Conservation (phyloP, 2,329 filamentous ascomycete species). For the Xylogone sp. region DNA sequence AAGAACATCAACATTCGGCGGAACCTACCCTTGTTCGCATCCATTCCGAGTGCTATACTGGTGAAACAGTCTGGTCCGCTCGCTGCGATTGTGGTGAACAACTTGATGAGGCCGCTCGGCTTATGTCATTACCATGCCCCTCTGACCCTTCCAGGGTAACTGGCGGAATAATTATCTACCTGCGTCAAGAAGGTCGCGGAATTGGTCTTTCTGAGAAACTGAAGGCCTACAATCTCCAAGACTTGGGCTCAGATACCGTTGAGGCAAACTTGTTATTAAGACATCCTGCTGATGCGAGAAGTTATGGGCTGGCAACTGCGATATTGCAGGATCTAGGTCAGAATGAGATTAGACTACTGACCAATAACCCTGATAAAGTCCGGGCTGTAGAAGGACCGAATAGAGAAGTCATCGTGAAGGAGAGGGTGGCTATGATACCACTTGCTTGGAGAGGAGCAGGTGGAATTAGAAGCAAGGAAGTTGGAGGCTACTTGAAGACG, state of each 20-base stretch:
- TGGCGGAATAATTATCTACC: conserved; percentile 91
- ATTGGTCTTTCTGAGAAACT: conserved; percentile 94
- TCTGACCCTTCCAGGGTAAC: conserved; percentile 21
- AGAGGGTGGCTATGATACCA: conserved; percentile 93
- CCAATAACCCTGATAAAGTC: conserved; percentile 98
- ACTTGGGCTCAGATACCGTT: conserved; percentile 94
- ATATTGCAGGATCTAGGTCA: conserved; percentile 87
- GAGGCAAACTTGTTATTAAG: conserved; percentile 89
- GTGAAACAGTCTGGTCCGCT: conserved; percentile 97
- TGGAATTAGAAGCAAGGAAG: conserved; percentile 82
- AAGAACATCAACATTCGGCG: neutral
- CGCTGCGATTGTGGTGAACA: conserved; percentile 98
- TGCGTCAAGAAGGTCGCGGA: conserved; percentile 92
- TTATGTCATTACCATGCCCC: conserved; percentile 76
- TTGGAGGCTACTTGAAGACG: conserved; percentile 90
- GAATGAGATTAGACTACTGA: conserved; percentile 74
- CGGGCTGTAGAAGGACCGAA: conserved; percentile 89
- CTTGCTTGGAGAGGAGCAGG: conserved; percentile 80
- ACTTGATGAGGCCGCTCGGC: conserved; percentile 87
- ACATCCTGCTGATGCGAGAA: conserved; percentile 91
- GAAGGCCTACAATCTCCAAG: conserved; percentile 97
- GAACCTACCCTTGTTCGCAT: conserved; percentile 79
- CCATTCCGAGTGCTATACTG: conserved; percentile 97
- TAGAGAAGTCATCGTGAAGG: conserved; percentile 80
- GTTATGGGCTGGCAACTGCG: conserved; percentile 93